phyloP scores from a whole-genome alignment of 768 basidiomycete genomes.

The Trametes villosa region DNA sequence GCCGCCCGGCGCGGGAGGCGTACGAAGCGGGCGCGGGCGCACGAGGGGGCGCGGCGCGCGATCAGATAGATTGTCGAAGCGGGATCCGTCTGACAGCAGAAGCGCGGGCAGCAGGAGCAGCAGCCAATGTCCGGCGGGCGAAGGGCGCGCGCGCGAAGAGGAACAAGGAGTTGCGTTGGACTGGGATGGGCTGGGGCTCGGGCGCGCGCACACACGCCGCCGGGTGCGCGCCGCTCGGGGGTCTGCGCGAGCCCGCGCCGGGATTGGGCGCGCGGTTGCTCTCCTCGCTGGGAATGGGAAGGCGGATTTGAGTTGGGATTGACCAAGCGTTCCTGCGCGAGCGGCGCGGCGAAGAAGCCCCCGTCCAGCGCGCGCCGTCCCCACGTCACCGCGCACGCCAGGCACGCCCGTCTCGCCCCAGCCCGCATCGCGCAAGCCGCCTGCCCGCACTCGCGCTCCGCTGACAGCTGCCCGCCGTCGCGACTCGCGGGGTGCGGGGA shows the following conservation, averaged over 20 bases:
- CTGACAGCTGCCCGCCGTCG: background rate
- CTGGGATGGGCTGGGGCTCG: background rate
- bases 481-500: no score
- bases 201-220: background rate
- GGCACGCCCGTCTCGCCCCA: background rate
- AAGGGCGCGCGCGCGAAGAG: background rate
- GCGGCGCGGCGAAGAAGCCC: slow-evolving; percentile 13
- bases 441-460: background rate
- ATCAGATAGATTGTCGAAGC: slow-evolving; percentile 8
- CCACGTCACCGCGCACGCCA: background rate
- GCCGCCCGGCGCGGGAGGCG: slow-evolving; percentile 1
- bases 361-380: background rate
- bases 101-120: background rate
- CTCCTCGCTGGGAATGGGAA: background rate
- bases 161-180: no score
- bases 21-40: background rate
- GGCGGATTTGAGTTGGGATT: slow-evolving; percentile 21
- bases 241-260: slow-evolving; percentile 4
- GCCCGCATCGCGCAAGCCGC: background rate
- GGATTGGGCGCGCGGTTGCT: background rate
- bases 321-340: slow-evolving; percentile 17
- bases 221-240: background rate
- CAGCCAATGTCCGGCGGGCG: background rate
- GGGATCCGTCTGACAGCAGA: background rate
- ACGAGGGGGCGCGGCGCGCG: background rate